phyloP scores from a whole-genome alignment of 352 stramenopile genomes.

The Stramenopiles sp. region DNA sequence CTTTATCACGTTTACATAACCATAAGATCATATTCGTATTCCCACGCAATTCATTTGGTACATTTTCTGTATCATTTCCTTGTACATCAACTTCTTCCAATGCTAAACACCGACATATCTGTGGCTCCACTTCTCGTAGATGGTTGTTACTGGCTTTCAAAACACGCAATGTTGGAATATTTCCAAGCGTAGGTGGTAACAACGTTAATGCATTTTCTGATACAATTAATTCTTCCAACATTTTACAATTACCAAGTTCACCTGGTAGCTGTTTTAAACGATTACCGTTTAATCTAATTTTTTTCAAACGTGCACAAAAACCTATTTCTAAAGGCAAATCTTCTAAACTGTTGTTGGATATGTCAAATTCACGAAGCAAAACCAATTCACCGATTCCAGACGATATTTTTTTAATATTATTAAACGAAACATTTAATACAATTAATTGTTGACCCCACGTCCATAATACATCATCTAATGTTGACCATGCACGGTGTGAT shows the following conservation, averaged over 20 bases:
- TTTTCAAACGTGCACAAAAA: slow-evolving; percentile 19
- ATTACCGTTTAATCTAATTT: slow-evolving; percentile 24
- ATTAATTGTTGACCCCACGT: slow-evolving; percentile 22
- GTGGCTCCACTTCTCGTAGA: slow-evolving; percentile 15
- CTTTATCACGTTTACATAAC: too few relatives aligned
- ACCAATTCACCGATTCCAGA: slow-evolving; percentile 24
- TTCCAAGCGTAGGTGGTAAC: slow-evolving; percentile 18
- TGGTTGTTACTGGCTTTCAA: slow-evolving; percentile 24
- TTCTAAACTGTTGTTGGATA: slow-evolving; percentile 23
- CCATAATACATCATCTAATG: slow-evolving; percentile 23
- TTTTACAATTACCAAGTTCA: slow-evolving; percentile 20
- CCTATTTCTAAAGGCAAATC: slow-evolving; percentile 21
- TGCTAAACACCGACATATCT: slow-evolving; percentile 18
- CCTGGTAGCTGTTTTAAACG: slow-evolving; percentile 17
- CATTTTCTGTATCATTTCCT: slow-evolving; percentile 22
- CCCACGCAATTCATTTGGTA: slow-evolving; percentile 17
- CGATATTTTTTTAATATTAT: slow-evolving; percentile 23
- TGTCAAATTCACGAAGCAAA: slow-evolving; percentile 23
- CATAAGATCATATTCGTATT: slow-evolving; percentile 26
- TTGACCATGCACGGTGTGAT: slow-evolving; percentile 22
- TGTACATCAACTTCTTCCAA: slow-evolving; percentile 22
- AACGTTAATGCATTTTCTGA: slow-evolving; percentile 23
- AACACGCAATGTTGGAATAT: slow-evolving; percentile 17
- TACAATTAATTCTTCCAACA: slow-evolving; percentile 23
- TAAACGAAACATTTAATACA: slow-evolving; percentile 23